Percentiles rank a stretch among this genome's conserved stretches.
Evolutionary conservation across 495 filamentous ascomycete species (phyloP).

Genomic region (Hypoxylon rickii): DNA sequence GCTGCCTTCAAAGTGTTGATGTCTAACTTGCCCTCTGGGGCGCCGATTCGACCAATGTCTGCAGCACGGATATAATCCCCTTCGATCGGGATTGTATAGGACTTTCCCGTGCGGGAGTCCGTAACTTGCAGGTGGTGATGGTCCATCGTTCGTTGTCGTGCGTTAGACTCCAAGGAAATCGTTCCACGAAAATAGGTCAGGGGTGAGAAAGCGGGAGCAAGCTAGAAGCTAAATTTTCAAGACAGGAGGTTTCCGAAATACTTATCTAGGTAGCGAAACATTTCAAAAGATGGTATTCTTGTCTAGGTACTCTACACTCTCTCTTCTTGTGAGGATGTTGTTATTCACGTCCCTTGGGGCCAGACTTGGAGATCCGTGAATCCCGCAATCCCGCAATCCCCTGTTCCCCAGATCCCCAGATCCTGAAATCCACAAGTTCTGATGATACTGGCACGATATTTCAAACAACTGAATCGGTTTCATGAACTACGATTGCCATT

Average conservation of each 20-base stretch:
- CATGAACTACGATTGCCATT: not conserved
- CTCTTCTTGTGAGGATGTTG: conserved; percentile 4
- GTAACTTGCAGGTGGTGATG: conserved; percentile 33
- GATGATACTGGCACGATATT: conserved; percentile 4
- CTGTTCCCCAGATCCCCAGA: conserved; percentile 26
- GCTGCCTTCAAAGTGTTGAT: conserved; percentile 17
- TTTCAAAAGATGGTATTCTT: too few species aligned
- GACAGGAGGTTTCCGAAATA: not conserved
- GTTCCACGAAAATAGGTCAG: not conserved
- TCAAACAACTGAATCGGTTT: not conserved
- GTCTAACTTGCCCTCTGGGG: conserved; percentile 14
- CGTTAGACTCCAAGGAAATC: not conserved
- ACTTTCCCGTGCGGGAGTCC: conserved; percentile 38
- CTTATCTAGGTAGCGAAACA: not conserved
- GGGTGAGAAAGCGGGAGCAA: not conserved
- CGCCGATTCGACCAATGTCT: conserved; percentile 28
- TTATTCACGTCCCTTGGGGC: conserved; percentile 7
- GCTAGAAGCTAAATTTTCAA: not conserved
- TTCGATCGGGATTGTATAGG: conserved; percentile 33
- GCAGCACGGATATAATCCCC: conserved; percentile 28
- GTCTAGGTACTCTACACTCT: not conserved
- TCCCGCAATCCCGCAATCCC: conserved; percentile 38
- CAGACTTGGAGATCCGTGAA: conserved; percentile 21
- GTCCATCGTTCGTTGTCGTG: conserved; percentile 13
- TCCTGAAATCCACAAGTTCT: conserved; percentile 30